Base-by-base conservation (phyloP, 2,329 filamentous ascomycete genomes). In the Coniella vitis region DNA sequence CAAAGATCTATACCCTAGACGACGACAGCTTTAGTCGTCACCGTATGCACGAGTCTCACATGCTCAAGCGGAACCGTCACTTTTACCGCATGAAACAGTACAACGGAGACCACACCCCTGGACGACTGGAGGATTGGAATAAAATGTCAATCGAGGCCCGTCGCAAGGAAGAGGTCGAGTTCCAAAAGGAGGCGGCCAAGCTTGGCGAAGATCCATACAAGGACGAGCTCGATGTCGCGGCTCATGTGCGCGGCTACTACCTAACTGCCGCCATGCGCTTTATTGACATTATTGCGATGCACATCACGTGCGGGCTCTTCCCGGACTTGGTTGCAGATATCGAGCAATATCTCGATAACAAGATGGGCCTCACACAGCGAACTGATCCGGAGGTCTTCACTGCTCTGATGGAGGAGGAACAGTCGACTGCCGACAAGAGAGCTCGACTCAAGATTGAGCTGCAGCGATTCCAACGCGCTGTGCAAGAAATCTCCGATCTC, bases 191-290 rank as follows among this genome's bases (percentile, higher is more conserved):
- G 21, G 53, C 69, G 7, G 56, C 61, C 12, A 74, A 72, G 21
- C 66, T 87, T 10, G 74, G 73, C 0, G 61, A 68, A 0, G 85
- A 89, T 56, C 69, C 71, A 0, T 88, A 79, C 55, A 60, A 69
- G 1, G 63, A 67, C 0, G 84, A 88, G 58, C 63, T 90, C 1
- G 69, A 74, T 8, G 77, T 85, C 0, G 76, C 85, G 0, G 73
- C 81, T 0, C 79, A 80, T 4, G 73, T 87, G 38, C 70, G 83
- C 0, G 83, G 77, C 0, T 90, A 89, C 61, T 90, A 90, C 59
- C 72, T 78, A 40, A 75, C 84, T 4, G 84, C 86, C 0, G 76
- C 79, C 0, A 66, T 73, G 31, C 75, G 84, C 1, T 85, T 88
- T 56, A 71, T 80, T 1, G 84, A 90, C 48, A 62, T 66, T 2